Conservation (phyloP, 176 grass and related monocot genomes). For the Areca catechu region DNA sequence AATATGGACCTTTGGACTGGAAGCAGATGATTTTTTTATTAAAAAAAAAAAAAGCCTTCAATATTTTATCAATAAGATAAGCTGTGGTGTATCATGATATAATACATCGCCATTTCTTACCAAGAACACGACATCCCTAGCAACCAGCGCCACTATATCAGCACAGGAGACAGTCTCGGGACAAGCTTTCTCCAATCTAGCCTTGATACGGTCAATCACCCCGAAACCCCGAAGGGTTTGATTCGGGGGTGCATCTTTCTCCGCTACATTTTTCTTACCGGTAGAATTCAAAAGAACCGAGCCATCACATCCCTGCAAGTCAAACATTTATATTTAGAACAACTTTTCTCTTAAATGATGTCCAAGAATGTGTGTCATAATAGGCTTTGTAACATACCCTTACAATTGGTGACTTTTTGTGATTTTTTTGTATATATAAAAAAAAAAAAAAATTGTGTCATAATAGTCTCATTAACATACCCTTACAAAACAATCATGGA, state of each 20-base stretch:
- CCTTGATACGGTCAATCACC: no score
- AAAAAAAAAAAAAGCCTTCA: not conserved
- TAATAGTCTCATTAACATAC: not conserved
- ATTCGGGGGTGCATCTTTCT: conserved; percentile 23
- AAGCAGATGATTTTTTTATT: not conserved
- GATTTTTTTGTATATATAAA: no score
- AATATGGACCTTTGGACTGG: conserved; percentile 66
- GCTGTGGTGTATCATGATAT: not conserved
- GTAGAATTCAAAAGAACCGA: conserved; percentile 61
- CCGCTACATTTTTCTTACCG: conserved; percentile 17
- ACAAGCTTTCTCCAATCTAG: no score
- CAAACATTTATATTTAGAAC: not conserved
- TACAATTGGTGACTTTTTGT: no score
- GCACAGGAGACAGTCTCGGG: no score
- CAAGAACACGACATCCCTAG: conserved; percentile 29
- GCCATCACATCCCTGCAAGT: conserved; percentile 64
- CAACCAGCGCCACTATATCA: no score
- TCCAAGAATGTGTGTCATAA: not conserved
- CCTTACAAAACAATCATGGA: not conserved
- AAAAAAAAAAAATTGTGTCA: no score
- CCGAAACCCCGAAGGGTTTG: no score
- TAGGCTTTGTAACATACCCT: not conserved
- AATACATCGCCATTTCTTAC: conserved; percentile 4
- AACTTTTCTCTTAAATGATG: not conserved
- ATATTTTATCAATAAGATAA: not conserved